Base-by-base conservation (phyloP, 331 rosid species). In the Quercus lobata region DNA sequence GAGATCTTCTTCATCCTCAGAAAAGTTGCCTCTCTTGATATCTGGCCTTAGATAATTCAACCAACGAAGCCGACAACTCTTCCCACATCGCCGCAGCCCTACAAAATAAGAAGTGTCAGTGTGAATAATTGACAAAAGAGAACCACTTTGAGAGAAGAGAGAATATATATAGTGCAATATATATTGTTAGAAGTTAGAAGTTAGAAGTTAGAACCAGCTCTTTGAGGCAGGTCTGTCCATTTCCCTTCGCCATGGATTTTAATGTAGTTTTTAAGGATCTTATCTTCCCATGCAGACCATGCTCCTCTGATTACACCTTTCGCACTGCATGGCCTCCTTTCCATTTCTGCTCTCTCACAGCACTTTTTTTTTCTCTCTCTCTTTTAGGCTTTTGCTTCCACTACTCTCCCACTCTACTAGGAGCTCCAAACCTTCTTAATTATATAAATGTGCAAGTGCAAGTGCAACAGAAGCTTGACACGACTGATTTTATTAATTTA, bases 11-110 rank as follows among this genome's bases (percentile, higher is more conserved):
- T 80, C 84, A 18, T 69, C 84, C 2, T 0, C 7, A 12, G 84
- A 75, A 66, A 80, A 69, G 79, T 69, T 75, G 7, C 80, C 80
- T 57, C 80, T 80, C 63, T 74, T 80, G 34, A 80, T 80, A 9
- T 69, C 80, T 41, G 80, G 84, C 61, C 74, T 11, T 5, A 80
- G 79, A 80, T 80, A 73, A 35, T 80, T 80, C 57, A 80, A 24
- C 83, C 83, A 80, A 15, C 80, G 79, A 5, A 81, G 76, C 63
- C 84, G 63, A 49, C 84, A 81, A 71, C 84, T 81, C 80, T 81
- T 81, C 30, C 84, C 84, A 7, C 81, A 81, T 46, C 81, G 57
- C 30, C n/a, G 52, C 60, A 81, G 56, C 25, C 81, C 83, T 80
- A 12, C 41, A 62, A 4, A 14, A 57, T 52, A 27, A 56, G 6